Evolutionary conservation across 805 yeast genomes (phyloP), one percentile per base, ranked within the genome.

Genomic region (Phaffomyces opuntiae): DNA sequence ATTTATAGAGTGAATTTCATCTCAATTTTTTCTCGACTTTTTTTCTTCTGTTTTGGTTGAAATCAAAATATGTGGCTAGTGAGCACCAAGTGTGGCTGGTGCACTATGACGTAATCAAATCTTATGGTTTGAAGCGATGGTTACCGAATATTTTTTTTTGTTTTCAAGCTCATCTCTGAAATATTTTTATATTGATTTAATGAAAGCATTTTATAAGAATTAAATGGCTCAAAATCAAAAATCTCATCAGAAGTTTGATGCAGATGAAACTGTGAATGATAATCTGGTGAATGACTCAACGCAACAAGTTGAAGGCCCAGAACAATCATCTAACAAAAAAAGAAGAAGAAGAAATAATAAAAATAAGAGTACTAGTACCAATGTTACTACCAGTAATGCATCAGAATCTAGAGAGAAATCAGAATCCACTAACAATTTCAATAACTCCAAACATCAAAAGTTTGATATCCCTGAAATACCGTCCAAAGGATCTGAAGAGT

Each of bases 321-420:
- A 29, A 13, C 17, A 24, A 26, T 29, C 42, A n/a, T 27, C 36
- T 21, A 44, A 37, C 27, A 45, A 47, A 31, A 53, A 49, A 47
- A 54, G 46, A 48, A 53, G 45, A 42, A 54, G 50, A 45, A 53
- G 47, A 40, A 50, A 49, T 35, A 51, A 48, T 29, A 43, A 45
- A 39, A 45, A 21, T 26, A 45, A 45, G 19, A 36, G 21, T 35
- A 14, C 24, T 9, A n/a, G 4, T 33, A 19, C 40, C 7, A 35
- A 31, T 42, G 13, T 13, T 3, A 27, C 12, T 8, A 27, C 9
- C 29, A 11, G 6, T 11, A 12, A 29, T 29, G 12, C 31, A 12
- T 29, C 13, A 3, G 31, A 5, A 29, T 29, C 14, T 29, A 29
- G 14, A 3, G 14, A 29, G 7, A 29, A 29, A 4, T 29, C 36